These are phyloP conservation scores for Brettanomyces anomalus DNA, from an alignment of 805 yeast species.

Conservation along the genomic window DNA sequence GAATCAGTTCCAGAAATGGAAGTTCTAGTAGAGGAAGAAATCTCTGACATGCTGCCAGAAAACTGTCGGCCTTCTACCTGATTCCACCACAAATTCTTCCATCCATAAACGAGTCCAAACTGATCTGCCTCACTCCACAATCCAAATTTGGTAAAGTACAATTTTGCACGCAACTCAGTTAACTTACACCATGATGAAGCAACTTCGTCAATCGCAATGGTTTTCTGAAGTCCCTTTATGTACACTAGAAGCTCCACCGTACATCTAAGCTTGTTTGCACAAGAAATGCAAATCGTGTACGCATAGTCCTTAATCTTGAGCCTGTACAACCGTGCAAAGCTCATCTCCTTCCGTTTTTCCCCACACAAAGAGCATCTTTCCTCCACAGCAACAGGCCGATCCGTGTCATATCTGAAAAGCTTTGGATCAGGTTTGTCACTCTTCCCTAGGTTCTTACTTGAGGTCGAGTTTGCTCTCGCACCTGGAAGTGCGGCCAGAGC, in stretches of 20 bases:
- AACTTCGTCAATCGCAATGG: conserved; percentile 23
- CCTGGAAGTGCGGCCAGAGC: background rate
- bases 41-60: background rate
- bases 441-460: conserved; percentile 7
- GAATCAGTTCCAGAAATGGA: background rate
- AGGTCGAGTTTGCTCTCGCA: background rate
- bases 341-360: conserved; percentile 58
- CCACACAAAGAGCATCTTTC: conserved; percentile 82
- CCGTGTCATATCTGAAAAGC: conserved; percentile 22
- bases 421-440: conserved; percentile 8
- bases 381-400: conserved; percentile 65
- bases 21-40: background rate
- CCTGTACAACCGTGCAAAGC: conserved; percentile 70
- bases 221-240: conserved; percentile 39
- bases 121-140: conserved; percentile 47
- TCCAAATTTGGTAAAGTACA: conserved; percentile 82
- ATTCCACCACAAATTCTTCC: conserved; percentile 24
- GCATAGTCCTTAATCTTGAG: conserved; percentile 36
- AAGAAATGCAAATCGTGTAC: conserved; percentile 74
- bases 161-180: conserved; percentile 53
- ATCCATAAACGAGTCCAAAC: conserved; percentile 24
- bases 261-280: conserved; percentile 70
- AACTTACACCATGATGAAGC: conserved; percentile 48
- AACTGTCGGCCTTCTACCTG: background rate
- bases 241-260: conserved; percentile 78